Evolutionary conservation across 805 yeast genomes (phyloP).

Genomic region (Candida lessepsii): DNA sequence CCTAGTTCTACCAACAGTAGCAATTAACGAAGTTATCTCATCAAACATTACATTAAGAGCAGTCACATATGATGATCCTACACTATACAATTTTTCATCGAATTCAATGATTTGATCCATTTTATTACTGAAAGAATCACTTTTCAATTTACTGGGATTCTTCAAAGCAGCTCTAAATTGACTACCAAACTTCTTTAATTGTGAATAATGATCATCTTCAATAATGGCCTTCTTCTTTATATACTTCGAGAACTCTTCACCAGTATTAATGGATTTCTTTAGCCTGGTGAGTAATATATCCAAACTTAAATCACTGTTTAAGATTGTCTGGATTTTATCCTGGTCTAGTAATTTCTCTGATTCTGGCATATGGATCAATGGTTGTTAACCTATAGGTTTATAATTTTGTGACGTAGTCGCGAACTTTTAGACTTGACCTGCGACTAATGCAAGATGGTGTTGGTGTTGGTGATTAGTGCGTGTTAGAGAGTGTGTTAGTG

Average conservation of each 20-base stretch:
- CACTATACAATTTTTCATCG: conserved; percentile 71
- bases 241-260: conserved; percentile 82
- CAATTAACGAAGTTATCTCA: conserved; percentile 70
- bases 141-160: conserved; percentile 44
- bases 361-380: conserved; percentile 10
- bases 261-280: conserved; percentile 75
- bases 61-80: conserved; percentile 72
- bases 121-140: conserved; percentile 64
- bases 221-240: conserved; percentile 73
- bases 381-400: neutral
- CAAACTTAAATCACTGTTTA: conserved; percentile 72
- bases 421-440: no score
- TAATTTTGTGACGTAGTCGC: neutral
- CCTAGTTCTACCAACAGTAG: conserved; percentile 68
- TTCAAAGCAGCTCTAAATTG: conserved; percentile 52
- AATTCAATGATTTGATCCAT: conserved; percentile 69
- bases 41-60: conserved; percentile 84
- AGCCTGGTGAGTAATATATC: conserved; percentile 69
- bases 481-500: no score
- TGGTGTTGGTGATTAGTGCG: no score
- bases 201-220: conserved; percentile 77
- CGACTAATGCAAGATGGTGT: no score
- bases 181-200: conserved; percentile 66
- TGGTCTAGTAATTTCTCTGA: conserved; percentile 13
- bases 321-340: conserved; percentile 45